phyloP scores from a whole-genome alignment of 2,329 filamentous ascomycete species.

The Nannizziopsis barbatae region DNA sequence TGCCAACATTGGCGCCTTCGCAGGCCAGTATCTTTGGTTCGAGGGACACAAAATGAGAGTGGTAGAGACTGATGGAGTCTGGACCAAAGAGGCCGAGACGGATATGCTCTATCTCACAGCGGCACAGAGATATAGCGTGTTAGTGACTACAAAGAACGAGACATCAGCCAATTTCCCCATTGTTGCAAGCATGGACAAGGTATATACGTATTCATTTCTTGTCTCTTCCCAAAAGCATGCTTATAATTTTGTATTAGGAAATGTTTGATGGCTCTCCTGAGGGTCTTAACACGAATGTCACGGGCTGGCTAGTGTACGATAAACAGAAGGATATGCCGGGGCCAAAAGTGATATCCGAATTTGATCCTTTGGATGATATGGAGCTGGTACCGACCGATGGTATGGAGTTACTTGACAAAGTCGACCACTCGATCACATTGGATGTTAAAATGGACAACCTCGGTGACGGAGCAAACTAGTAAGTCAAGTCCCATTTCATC shows the following conservation, averaged over 20 bases:
- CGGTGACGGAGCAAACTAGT: slow-evolving; percentile 15
- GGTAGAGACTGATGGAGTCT: slow-evolving; percentile 20
- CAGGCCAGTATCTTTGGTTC: slow-evolving; percentile 13
- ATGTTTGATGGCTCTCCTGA: slow-evolving; percentile 9
- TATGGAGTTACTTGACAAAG: slow-evolving; percentile 12
- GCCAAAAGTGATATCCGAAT: slow-evolving; percentile 4
- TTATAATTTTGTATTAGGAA: not conserved
- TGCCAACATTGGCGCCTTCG: slow-evolving; percentile 57
- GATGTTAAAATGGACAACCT: slow-evolving; percentile 47
- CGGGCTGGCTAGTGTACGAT: slow-evolving; percentile 30
- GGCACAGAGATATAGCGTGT: slow-evolving; percentile 12
- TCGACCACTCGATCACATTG: slow-evolving; percentile 11
- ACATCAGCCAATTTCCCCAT: slow-evolving; percentile 11
- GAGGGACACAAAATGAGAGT: slow-evolving; percentile 19
- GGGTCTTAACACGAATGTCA: slow-evolving; percentile 12
- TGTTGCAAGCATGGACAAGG: slow-evolving; percentile 27
- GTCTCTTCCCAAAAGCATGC: not conserved
- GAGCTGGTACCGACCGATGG: slow-evolving; percentile 33
- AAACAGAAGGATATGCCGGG: slow-evolving; percentile 9
- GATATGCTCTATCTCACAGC: slow-evolving; percentile 13
- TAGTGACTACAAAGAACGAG: slow-evolving; percentile 12
- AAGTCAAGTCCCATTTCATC: slow-evolving; percentile 4
- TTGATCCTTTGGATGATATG: slow-evolving; percentile 10
- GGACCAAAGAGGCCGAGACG: slow-evolving; percentile 16
- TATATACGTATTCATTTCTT: not conserved